These are phyloP conservation scores for Verticillium nubilum DNA, from an alignment of 2,329 filamentous ascomycete genomes.

Conservation along the genomic window DNA sequence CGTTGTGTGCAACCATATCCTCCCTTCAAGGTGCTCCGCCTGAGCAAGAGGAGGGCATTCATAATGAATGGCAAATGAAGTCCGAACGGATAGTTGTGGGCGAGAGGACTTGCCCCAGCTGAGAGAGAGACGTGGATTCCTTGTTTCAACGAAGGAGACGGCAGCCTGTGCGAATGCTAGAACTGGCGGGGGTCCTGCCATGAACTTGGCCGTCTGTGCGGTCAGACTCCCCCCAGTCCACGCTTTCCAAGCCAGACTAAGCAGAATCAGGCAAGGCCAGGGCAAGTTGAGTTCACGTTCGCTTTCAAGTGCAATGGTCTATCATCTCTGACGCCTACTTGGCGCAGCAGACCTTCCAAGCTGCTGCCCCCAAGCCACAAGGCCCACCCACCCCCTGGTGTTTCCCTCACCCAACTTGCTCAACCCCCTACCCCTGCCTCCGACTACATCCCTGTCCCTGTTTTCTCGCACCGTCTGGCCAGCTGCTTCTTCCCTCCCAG, in stretches of 20 bases:
- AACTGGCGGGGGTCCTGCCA: neutral
- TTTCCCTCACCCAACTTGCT: neutral
- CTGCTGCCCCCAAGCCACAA: neutral
- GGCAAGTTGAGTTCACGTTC: neutral
- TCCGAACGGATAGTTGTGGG: too few species aligned
- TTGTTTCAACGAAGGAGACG: neutral
- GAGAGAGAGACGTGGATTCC: too few species aligned
- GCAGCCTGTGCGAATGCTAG: neutral
- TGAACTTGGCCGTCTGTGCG: neutral
- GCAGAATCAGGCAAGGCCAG: neutral
- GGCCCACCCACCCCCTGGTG: neutral
- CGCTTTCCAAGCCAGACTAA: neutral
- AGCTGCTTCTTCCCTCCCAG: neutral
- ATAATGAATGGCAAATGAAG: too few species aligned
- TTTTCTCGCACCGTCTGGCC: neutral
- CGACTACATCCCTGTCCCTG: neutral
- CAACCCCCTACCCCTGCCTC: neutral
- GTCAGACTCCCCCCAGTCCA: neutral
- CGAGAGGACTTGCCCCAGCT: too few species aligned
- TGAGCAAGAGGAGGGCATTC: too few species aligned
- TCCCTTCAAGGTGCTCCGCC: too few species aligned
- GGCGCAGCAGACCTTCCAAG: neutral
- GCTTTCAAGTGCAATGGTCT: neutral
- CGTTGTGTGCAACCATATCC: neutral
- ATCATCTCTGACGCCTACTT: neutral